Conservation (phyloP, 2,329 filamentous ascomycete species). For the Aspergillus flavus region DNA sequence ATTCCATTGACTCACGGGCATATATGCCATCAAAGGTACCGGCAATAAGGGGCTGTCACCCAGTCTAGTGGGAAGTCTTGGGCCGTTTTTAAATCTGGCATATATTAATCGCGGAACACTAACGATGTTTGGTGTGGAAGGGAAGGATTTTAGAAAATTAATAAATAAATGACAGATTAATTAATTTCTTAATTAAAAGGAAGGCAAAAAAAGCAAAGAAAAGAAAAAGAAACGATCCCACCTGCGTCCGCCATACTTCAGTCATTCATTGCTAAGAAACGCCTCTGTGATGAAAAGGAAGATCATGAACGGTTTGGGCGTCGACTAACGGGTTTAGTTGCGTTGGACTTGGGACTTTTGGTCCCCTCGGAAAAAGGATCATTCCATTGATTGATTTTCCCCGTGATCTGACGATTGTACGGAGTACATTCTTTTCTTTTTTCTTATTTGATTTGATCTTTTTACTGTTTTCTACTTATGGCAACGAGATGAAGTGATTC, state of each 20-base stretch:
- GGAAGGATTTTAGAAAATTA: background rate
- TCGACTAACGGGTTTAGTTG: background rate
- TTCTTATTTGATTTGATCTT: background rate
- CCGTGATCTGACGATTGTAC: background rate
- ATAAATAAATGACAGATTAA: background rate
- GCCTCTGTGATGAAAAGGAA: slow-evolving; percentile 7
- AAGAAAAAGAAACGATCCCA: background rate
- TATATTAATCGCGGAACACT: slow-evolving; percentile 3
- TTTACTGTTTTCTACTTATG: too few species aligned
- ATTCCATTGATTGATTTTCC: background rate
- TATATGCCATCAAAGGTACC: background rate
- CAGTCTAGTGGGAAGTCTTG: background rate
- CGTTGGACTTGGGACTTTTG: background rate
- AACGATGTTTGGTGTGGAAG: background rate
- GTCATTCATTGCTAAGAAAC: slow-evolving; percentile 3
- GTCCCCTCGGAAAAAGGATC: slow-evolving; percentile 1
- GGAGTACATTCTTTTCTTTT: background rate
- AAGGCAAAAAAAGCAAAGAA: slow-evolving; percentile 2
- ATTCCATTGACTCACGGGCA: background rate
- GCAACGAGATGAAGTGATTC: background rate
- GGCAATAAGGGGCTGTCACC: slow-evolving; percentile 5
- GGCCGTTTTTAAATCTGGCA: slow-evolving; percentile 10
- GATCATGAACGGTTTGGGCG: slow-evolving; percentile 11
- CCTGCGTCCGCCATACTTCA: background rate
- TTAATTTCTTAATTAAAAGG: background rate